Percentiles rank a stretch among this genome's conserved stretches.
These are phyloP conservation scores for Magnaporthiopsis rhizophila DNA, from an alignment of 2,329 filamentous ascomycete species.

Conservation along the genomic window DNA sequence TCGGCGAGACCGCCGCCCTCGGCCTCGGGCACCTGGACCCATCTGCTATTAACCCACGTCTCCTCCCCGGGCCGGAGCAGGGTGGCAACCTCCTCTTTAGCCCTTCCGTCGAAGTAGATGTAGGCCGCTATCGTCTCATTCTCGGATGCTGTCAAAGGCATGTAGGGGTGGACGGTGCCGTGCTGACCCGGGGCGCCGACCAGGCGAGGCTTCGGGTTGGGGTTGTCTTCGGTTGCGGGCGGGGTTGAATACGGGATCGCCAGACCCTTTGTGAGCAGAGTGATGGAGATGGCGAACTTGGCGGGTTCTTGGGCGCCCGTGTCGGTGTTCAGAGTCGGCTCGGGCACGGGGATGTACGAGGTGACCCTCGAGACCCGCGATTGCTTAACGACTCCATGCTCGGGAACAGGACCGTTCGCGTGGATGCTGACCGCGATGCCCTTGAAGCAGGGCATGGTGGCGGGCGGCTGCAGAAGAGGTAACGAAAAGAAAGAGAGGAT, in stretches of 20 bases:
- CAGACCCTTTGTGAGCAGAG: conserved; percentile 79
- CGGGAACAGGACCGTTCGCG: conserved; percentile 70
- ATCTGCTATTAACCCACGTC: conserved; percentile 97
- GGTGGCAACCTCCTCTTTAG: conserved; percentile 95
- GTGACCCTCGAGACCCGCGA: conserved; percentile 87
- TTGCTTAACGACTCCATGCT: conserved; percentile 93
- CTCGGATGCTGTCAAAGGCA: conserved; percentile 82
- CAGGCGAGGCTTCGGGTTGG: conserved; percentile 71
- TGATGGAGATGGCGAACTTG: conserved; percentile 97
- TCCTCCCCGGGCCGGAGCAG: conserved; percentile 87
- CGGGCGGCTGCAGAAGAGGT: neutral
- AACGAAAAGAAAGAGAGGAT: neutral
- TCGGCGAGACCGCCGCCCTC: conserved; percentile 93
- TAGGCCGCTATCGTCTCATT: conserved; percentile 96
- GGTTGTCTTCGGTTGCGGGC: conserved; percentile 67
- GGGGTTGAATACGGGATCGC: conserved; percentile 89
- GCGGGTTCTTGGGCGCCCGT: conserved; percentile 80
- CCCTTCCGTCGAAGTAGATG: conserved; percentile 94
- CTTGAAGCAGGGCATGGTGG: conserved; percentile 88
- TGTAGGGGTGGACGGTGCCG: conserved; percentile 68
- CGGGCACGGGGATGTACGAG: conserved; percentile 92
- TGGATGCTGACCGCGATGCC: conserved; percentile 98
- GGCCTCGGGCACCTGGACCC: conserved; percentile 86
- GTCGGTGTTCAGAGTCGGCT: conserved; percentile 65
- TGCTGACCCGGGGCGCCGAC: conserved; percentile 56